Conservation (phyloP, 208 protist species). For the Vickermania ingenoplastis region DNA sequence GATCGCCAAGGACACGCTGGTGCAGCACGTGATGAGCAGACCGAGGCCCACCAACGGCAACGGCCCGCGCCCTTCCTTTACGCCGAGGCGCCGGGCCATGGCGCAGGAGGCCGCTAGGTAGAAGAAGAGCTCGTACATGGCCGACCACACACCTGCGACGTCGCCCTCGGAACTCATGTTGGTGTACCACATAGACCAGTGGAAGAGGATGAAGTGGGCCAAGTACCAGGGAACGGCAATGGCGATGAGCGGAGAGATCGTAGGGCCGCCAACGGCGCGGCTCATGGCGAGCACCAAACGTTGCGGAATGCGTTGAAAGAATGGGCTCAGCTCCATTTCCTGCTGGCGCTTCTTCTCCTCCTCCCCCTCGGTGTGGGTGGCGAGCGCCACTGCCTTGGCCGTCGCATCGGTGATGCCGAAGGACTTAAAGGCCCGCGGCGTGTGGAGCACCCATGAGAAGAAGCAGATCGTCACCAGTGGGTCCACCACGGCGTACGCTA, state of each 20-base stretch:
- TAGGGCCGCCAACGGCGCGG: neutral
- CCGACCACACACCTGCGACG: constrained; percentile 11
- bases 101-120: neutral
- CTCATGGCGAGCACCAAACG: neutral
- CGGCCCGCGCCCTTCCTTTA: too few species aligned
- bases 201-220: constrained; percentile 41
- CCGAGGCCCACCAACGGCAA: too few species aligned
- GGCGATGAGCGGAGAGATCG: constrained; percentile 9
- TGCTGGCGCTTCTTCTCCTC: constrained; percentile 24
- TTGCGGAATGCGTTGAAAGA: neutral
- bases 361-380: constrained; percentile 24
- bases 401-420: constrained; percentile 36
- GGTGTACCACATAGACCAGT: constrained; percentile 69
- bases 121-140: neutral
- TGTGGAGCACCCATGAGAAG: constrained; percentile 41
- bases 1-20: too few species aligned
- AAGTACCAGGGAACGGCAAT: constrained; percentile 34
- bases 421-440: constrained; percentile 36
- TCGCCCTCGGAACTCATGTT: constrained; percentile 46
- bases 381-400: constrained; percentile 34
- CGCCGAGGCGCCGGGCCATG: neutral
- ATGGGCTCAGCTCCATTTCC: neutral
- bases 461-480: constrained; percentile 41
- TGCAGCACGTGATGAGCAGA: too few species aligned
- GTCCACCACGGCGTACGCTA: constrained; percentile 23